Evolutionary conservation across 2,329 filamentous ascomycete genomes (phyloP), one percentile per base, ranked within the genome.

Genomic region (Diaporthe sp.): DNA sequence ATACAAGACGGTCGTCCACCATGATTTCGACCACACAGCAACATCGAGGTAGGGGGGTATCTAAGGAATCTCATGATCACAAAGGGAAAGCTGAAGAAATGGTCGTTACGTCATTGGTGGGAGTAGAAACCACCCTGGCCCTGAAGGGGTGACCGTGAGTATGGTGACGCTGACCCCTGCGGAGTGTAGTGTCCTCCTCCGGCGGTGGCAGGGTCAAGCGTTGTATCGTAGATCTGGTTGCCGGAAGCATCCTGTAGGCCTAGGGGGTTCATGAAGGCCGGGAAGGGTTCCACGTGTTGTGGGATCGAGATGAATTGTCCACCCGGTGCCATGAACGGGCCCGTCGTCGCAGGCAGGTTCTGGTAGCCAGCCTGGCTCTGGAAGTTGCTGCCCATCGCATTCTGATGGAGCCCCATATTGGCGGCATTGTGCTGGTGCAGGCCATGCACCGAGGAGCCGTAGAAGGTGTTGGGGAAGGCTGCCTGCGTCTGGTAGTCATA

Each of bases 81-180:
- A 28, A 70, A 22, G 72, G 28, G 35, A 73, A 72, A 72, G 40
- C 64, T 40, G 35, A 61, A 67, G 72, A 71, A 71, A 67, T 52
- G 12, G 33, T 42, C 47, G 38, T 72, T 15, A 54, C 69, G 61
- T 71, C 69, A 71, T 72, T 64, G 74, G 38, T 78, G 75, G 25
- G 77, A 78, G 74, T 85, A 86, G 77, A 85, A 86, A 25, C 80
- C 78, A 1, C 78, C 80, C 54, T 83, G 82, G 17, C 79, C 81
- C 73, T 81, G 83, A 57, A 85, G 81, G 7, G 86, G 85, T 13
- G 86, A 87, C 57, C 82, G 84, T 3, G 80, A 78, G 75, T 83
- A 87, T 0, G 86, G 85, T 45, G 86, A 86, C 17, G 82, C 82
- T 2, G 85, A 86, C 9, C 85, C 85, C 47, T 83, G 83, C 25